Conservation (phyloP, 2,329 filamentous ascomycete species). For the Fusarium hostae region DNA sequence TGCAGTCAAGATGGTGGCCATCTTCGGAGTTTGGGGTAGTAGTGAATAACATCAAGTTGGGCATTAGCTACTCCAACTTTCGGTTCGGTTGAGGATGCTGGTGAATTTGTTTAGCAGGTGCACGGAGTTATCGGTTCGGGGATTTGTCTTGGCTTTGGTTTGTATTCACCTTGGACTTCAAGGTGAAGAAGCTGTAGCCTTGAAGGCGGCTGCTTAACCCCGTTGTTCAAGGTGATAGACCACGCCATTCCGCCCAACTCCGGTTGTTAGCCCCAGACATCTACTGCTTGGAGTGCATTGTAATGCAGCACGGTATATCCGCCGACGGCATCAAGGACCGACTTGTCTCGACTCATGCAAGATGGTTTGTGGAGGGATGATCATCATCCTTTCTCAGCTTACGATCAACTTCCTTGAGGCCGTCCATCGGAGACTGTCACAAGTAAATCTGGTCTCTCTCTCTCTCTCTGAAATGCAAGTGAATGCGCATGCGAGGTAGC, state of each 20-base stretch:
- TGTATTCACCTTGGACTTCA: background rate
- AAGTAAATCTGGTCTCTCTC: slow-evolving; percentile 18
- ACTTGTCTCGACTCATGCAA: slow-evolving; percentile 22
- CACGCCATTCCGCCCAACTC: slow-evolving; percentile 32
- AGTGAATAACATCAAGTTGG: slow-evolving; percentile 19
- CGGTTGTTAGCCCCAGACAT: slow-evolving; percentile 17
- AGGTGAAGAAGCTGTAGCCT: background rate
- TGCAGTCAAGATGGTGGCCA: background rate
- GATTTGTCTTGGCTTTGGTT: background rate
- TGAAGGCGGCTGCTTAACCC: slow-evolving; percentile 14
- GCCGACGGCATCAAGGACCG: slow-evolving; percentile 21
- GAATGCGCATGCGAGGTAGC: slow-evolving; percentile 32
- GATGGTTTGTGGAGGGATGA: slow-evolving; percentile 17
- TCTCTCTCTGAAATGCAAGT: slow-evolving; percentile 20
- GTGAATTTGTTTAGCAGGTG: background rate
- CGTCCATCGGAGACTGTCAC: slow-evolving; percentile 16
- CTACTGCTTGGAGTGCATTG: background rate
- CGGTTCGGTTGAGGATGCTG: slow-evolving; percentile 19
- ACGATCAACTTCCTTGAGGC: background rate
- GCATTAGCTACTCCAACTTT: slow-evolving; percentile 21
- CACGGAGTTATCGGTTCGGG: slow-evolving; percentile 7
- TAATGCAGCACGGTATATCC: slow-evolving; percentile 18
- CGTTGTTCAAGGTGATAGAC: slow-evolving; percentile 4
- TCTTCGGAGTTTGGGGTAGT: slow-evolving; percentile 6
- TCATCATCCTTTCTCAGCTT: background rate